Evolutionary conservation across 1,284 basidiomycete species (phyloP).

Genomic region (Vanrija humicola): DNA sequence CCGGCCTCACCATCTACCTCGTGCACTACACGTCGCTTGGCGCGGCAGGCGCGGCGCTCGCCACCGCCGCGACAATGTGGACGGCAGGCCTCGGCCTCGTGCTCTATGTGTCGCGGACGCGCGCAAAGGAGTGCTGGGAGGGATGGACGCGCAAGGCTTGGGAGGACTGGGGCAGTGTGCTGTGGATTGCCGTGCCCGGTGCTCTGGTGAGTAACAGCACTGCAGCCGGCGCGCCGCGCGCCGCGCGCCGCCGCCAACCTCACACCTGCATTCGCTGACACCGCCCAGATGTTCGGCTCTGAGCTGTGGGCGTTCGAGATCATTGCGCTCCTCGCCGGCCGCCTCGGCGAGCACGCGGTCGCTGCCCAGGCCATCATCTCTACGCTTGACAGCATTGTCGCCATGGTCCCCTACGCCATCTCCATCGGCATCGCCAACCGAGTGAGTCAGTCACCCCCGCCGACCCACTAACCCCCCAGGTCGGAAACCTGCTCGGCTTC

Average conservation of each 20-base stretch:
- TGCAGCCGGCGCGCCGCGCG: background rate
- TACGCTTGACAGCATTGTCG: slow-evolving; percentile 18
- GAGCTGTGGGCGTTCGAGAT: slow-evolving; percentile 34
- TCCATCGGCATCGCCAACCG: slow-evolving; percentile 23
- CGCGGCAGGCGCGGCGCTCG: slow-evolving; percentile 23
- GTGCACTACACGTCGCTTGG: slow-evolving; percentile 26
- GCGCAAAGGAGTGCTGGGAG: slow-evolving; percentile 29
- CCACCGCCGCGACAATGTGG: slow-evolving; percentile 16
- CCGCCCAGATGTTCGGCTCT: slow-evolving; percentile 22
- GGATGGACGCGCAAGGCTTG: slow-evolving; percentile 15
- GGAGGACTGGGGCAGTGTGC: slow-evolving; percentile 20
- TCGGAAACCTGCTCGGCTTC: slow-evolving; percentile 33
- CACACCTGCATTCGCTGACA: background rate
- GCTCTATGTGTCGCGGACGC: slow-evolving; percentile 15
- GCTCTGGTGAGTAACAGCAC: slow-evolving; percentile 16
- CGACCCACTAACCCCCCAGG: background rate
- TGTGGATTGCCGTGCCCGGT: slow-evolving; percentile 25
- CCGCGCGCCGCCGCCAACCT: background rate
- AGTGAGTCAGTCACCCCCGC: background rate
- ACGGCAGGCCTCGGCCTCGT: slow-evolving; percentile 20
- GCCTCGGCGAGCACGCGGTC: slow-evolving; percentile 25
- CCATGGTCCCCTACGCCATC: slow-evolving; percentile 21
- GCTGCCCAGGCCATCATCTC: slow-evolving; percentile 31
- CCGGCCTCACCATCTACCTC: slow-evolving; percentile 17
- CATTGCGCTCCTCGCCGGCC: slow-evolving; percentile 29